phyloP scores from a whole-genome alignment of 768 basidiomycete genomes.

The Pulveroboletus sp. region DNA sequence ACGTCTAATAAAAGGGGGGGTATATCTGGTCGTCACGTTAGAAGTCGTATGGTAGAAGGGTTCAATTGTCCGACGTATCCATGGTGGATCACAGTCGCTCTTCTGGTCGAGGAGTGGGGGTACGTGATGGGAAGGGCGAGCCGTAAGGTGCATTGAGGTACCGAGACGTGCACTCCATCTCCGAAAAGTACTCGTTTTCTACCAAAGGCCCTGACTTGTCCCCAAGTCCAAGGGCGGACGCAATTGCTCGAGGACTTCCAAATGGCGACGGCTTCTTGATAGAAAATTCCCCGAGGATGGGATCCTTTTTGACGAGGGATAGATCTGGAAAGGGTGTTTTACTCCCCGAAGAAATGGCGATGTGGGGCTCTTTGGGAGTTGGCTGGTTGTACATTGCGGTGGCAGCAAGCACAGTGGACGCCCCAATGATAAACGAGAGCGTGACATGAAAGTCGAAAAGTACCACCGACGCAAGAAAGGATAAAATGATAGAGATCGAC shows the following conservation, averaged over 20 bases:
- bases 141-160: conserved; percentile 48
- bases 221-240: conserved; percentile 43
- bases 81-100: conserved; percentile 25
- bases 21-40: conserved; percentile 33
- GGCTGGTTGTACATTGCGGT: conserved; percentile 97
- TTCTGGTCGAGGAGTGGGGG: conserved; percentile 40
- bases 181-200: conserved; percentile 33
- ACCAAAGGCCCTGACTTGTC: conserved; percentile 25
- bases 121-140: conserved; percentile 46
- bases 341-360: conserved; percentile 31
- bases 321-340: conserved; percentile 39
- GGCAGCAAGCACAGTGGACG: conserved; percentile 77
- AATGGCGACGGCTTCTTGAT: conserved; percentile 45
- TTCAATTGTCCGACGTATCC: conserved; percentile 16
- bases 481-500: conserved; percentile 86
- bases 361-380: conserved; percentile 32
- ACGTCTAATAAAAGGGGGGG: conserved; percentile 30
- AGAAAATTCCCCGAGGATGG: conserved; percentile 57
- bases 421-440: conserved; percentile 78
- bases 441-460: conserved; percentile 92
- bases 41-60: conserved; percentile 30
- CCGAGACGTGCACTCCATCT: conserved; percentile 40
- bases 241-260: conserved; percentile 46
- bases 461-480: conserved; percentile 88
- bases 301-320: conserved; percentile 45